A percentile compares a stretch with the other conserved stretches of the same genome.
Evolutionary conservation across 1,284 basidiomycete genomes (phyloP).

Genomic region (Violaceomyces palustris): DNA sequence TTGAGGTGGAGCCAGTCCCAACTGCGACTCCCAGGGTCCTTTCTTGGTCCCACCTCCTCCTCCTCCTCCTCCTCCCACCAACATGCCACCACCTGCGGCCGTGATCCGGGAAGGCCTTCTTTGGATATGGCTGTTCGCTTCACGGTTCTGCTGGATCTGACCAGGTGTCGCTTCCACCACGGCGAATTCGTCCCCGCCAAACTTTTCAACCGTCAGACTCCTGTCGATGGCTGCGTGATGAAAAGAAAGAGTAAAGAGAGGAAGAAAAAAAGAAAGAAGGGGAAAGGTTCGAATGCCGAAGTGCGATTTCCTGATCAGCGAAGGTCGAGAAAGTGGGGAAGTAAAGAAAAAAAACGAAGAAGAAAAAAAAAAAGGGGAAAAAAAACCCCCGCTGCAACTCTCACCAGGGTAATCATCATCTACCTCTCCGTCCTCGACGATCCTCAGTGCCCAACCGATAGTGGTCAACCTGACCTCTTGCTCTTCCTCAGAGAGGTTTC

Average conservation of each 20-base stretch:
- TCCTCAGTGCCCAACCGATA: conserved; percentile 86
- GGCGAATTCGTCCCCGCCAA: conserved; percentile 86
- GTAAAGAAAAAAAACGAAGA: no score
- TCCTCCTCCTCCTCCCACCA: no score
- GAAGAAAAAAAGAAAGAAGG: no score
- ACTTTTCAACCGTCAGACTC: conserved; percentile 75
- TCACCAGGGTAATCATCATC: conserved; percentile 91
- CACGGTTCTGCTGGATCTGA: conserved; percentile 76
- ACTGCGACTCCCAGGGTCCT: no score
- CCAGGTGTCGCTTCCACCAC: conserved; percentile 66
- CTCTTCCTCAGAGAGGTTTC: conserved; percentile 56
- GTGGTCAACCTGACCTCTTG: conserved; percentile 65
- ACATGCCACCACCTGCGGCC: no score
- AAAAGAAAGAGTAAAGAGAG: background rate
- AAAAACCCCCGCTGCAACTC: no score
- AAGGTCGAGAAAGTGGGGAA: no score
- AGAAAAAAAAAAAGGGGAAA: no score
- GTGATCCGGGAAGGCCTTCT: conserved; percentile 19
- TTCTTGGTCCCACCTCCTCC: no score
- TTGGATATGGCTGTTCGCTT: conserved; percentile 36
- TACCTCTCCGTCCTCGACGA: conserved; percentile 95
- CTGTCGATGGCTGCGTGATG: conserved; percentile 70
- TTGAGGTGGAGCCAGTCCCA: no score
- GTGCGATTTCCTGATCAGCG: no score
- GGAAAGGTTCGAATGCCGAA: no score